These are phyloP conservation scores for Aureobasidium sp. DNA, from an alignment of 2,329 filamentous ascomycete species.

Conservation along the genomic window DNA sequence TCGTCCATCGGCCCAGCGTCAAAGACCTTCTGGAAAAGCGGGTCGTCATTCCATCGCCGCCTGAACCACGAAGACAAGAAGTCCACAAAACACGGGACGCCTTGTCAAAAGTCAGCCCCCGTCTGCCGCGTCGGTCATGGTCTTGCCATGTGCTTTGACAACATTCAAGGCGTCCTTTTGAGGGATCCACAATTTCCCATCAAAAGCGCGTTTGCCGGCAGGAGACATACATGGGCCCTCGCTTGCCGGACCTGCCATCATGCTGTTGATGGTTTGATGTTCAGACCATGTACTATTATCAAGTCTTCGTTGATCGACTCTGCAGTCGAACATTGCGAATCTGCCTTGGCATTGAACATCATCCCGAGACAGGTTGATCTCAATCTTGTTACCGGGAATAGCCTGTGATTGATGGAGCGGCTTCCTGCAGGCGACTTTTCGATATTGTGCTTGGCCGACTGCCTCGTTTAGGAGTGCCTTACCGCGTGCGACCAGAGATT, in stretches of 20 bases:
- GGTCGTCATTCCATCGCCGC: not conserved
- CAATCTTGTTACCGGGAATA: conserved; percentile 9
- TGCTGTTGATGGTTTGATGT: not conserved
- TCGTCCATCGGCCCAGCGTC: not conserved
- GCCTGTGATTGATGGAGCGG: conserved; percentile 1
- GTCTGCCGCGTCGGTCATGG: not conserved
- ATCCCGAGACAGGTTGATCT: conserved; percentile 9
- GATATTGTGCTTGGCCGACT: not conserved
- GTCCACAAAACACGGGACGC: not conserved
- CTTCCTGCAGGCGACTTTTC: not conserved
- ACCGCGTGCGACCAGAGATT: not conserved
- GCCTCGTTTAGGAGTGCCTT: not conserved
- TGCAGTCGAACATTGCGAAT: conserved; percentile 7
- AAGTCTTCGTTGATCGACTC: conserved; percentile 6
- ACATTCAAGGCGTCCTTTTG: not conserved
- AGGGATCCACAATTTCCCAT: not conserved
- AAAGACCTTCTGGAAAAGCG: not conserved
- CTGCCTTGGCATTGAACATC: conserved; percentile 1
- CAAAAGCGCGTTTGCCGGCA: not conserved
- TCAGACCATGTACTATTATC: not conserved
- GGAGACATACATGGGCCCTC: not conserved
- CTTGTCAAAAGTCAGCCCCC: not conserved
- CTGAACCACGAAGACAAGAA: not conserved
- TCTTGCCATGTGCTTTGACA: not conserved
- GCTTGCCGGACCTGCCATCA: not conserved